Percentiles rank a stretch among this genome's conserved stretches.
Conservation (phyloP, 2,329 filamentous ascomycete species). For the Myriosclerotinia scirpicola region DNA sequence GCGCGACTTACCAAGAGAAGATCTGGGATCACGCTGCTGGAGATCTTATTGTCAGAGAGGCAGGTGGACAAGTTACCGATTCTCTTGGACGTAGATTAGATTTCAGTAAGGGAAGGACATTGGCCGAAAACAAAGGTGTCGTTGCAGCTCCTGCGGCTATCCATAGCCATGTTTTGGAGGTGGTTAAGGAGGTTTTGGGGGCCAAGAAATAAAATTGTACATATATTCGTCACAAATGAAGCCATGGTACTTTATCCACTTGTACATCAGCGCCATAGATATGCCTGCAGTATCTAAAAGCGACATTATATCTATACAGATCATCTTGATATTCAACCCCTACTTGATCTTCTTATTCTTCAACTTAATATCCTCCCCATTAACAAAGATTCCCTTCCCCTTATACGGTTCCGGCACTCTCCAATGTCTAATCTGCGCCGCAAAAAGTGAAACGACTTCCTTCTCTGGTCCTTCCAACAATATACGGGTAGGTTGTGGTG, state of each 20-base stretch:
- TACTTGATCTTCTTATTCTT: constrained; percentile 98
- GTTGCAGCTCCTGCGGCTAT: constrained; percentile 79
- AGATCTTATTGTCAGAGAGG: constrained; percentile 90
- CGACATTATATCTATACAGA: constrained; percentile 35
- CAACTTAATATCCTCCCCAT: constrained; percentile 94
- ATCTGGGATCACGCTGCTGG: constrained; percentile 99
- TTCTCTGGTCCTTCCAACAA: constrained; percentile 86
- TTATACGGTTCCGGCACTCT: constrained; percentile 95
- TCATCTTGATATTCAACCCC: constrained; percentile 32
- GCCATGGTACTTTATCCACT: constrained; percentile 11
- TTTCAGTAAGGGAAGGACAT: constrained; percentile 81
- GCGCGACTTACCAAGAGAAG: constrained; percentile 92
- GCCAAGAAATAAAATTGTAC: constrained; percentile 43
- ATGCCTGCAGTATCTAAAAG: constrained; percentile 25
- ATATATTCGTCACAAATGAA: constrained; percentile 13
- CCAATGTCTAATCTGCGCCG: constrained; percentile 84
- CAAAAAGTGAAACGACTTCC: constrained; percentile 85
- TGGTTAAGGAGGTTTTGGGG: constrained; percentile 74
- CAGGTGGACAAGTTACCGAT: constrained; percentile 89
- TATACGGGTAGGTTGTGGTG: constrained; percentile 87
- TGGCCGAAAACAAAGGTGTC: constrained; percentile 89
- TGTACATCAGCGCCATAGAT: constrained; percentile 20
- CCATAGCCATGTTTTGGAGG: constrained; percentile 74
- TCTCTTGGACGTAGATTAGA: constrained; percentile 80
- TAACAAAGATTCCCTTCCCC: constrained; percentile 98